Evolutionary conservation across 164 flowering plant genomes (phyloP), one percentile per base, ranked within the genome.

Genomic region (Warburgia ugandensis): DNA sequence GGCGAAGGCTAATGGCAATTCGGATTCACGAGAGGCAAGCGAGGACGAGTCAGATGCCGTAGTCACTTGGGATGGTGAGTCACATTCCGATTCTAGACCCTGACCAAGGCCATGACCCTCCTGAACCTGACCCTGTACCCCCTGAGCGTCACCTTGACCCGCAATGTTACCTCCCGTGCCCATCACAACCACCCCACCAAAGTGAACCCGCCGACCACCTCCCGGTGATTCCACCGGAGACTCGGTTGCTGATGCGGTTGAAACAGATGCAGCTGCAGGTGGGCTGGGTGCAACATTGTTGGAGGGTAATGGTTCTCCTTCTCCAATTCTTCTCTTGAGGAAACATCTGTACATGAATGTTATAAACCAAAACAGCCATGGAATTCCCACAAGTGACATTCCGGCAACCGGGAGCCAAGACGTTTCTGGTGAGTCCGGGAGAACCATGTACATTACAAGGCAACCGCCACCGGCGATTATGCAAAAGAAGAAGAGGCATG

Each of bases 351-450:
- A 38, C 41, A 38, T 10, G 1, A 38, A n/a, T 9, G 41, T 38
- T 38, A n/a, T 38, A 17, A 38, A 38, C 41, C 41, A 38, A 38
- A 38, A 38, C 17, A 38, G 16, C 41, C 41, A 38, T 38, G 41
- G 41, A 38, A 38, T 1, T 10, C 41, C 41, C 17, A 38, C 41
- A 13, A 38, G 16, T 10, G n/a, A 13, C 13, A 38, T 13, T 4
- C 41, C 41, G 0, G 16, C 41, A 1, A 10, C 10, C 13, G 41
- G 41, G 17, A 10, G n/a, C 41, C 41, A 38, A 10, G 17, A 13
- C n/a, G 41, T 38, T 10, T 10, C 17, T 10, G 10, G 10, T 6
- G 41, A 10, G 6, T 38, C 41, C 17, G 41, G 41, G 41, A 38
- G 41, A 17, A 10, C 13, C 10, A 38, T 38, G 41, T 38, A 38